phyloP scores from a whole-genome alignment of 228 moss, liverwort and hornwort genomes.

The Sphagnum magellanicum region DNA sequence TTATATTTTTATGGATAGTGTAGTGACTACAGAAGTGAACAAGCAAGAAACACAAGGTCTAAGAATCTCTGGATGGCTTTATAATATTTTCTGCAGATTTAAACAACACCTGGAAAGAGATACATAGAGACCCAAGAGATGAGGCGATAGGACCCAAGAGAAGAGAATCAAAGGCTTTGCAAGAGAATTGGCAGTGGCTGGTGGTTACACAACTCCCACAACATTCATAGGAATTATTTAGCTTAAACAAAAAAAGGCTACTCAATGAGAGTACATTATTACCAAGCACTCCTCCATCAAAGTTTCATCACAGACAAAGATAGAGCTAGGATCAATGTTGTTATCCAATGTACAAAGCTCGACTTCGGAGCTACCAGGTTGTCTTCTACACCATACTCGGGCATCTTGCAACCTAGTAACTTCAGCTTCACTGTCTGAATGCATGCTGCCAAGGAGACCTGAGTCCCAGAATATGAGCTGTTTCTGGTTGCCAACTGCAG shows the following conservation, averaged over 20 bases:
- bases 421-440: background rate
- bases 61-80: no score
- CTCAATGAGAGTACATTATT: conserved; percentile 13
- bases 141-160: no score
- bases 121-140: no score
- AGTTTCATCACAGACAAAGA: conserved; percentile 25
- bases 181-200: no score
- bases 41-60: no score
- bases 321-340: conserved; percentile 21
- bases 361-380: conserved; percentile 23
- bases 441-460: conserved; percentile 6
- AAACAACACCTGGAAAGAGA: no score
- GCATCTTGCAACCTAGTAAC: conserved; percentile 4
- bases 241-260: background rate
- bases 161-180: no score
- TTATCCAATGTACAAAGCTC: conserved; percentile 27
- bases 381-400: conserved; percentile 31
- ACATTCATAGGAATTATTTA: no score
- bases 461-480: conserved; percentile 14
- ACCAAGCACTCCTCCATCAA: conserved; percentile 38
- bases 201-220: no score
- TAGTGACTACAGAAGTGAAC: no score
- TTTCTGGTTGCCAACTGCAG: conserved; percentile 62
- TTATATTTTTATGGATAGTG: no score
- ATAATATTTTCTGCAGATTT: no score